Evolutionary conservation across 192 early-diverging fungal species (phyloP).

Genomic region (Coemansia sp.): DNA sequence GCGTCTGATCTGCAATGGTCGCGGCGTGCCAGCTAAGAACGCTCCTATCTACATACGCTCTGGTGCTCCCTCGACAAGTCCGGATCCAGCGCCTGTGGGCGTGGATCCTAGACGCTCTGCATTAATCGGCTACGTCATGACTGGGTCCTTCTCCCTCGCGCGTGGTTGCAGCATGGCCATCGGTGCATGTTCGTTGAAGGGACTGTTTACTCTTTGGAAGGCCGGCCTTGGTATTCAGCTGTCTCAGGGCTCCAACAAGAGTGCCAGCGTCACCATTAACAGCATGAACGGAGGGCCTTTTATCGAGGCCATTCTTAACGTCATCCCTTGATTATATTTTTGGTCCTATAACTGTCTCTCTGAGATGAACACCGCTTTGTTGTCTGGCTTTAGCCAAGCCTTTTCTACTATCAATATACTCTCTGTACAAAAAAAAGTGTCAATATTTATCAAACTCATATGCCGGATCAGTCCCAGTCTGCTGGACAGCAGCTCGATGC

Average conservation of each 20-base stretch:
- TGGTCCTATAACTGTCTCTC: neutral
- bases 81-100: neutral
- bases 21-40: conserved; percentile 38
- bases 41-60: conserved; percentile 30
- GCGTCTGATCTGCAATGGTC: conserved; percentile 34
- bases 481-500: conserved; percentile 45
- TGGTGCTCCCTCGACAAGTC: neutral
- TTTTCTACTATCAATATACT: too few relatives aligned
- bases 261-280: conserved; percentile 9
- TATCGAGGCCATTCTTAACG: conserved; percentile 19
- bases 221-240: neutral
- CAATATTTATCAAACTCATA: neutral
- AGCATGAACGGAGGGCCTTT: conserved; percentile 34
- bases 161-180: conserved; percentile 48
- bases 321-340: conserved; percentile 11
- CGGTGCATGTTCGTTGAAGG: conserved; percentile 44
- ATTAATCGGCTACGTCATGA: conserved; percentile 40
- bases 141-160: conserved; percentile 49
- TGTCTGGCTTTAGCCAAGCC: neutral
- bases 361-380: neutral
- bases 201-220: conserved; percentile 27
- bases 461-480: conserved; percentile 25
- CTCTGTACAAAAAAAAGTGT: too few relatives aligned
- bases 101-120: neutral
- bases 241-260: neutral